Evolutionary conservation across 805 yeast genomes (phyloP), one percentile per base, ranked within the genome.

Genomic region (Lachancea thermotolerans): DNA sequence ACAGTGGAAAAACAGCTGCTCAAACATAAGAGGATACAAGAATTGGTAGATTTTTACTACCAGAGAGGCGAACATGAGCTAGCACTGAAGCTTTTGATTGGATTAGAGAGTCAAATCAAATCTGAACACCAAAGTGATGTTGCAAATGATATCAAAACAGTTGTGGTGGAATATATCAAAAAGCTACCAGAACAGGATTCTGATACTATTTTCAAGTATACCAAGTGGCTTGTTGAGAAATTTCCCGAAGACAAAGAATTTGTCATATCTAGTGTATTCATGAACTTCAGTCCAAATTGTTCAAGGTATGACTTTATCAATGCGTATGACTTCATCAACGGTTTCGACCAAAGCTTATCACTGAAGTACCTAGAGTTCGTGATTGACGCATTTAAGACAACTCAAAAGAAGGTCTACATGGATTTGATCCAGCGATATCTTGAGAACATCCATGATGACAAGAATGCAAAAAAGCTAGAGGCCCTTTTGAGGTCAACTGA

Each of bases 31-130:
- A 73, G 77, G 57, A 76, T 77, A 53, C 74, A 75, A 29, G 96
- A 88, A 54, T 68, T 90, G 35, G 73, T 87, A 8, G 95, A 85
- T 56, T 90, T 86, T 57, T 86, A 83, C 54, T 80, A 69, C 52
- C 77, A 82, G n/a, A 69, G 82, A 42, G 59, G 65, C 1, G 58
- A 75, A 39, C 95, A 88, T 62, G 66, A 68, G 7, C 78, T 81
- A 42, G 95, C 96, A 0, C 66, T 93, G 35, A 65, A 71, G 4
- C 71, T 85, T 57, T 66, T 91, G 15, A 64, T 68, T n/a, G 62
- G 45, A 10, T 37, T 56, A 14, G 49, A 56, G 34, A 48, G 46
- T 10, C 39, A 45, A 2, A 38, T 47, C 2, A 47, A 35, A 2
- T 17, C 37, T 4, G 50, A 39, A 17, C 39, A 35, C 10, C 35